Conservation (phyloP, 352 stramenopile species). For the Halophytophthora polymorphica region DNA sequence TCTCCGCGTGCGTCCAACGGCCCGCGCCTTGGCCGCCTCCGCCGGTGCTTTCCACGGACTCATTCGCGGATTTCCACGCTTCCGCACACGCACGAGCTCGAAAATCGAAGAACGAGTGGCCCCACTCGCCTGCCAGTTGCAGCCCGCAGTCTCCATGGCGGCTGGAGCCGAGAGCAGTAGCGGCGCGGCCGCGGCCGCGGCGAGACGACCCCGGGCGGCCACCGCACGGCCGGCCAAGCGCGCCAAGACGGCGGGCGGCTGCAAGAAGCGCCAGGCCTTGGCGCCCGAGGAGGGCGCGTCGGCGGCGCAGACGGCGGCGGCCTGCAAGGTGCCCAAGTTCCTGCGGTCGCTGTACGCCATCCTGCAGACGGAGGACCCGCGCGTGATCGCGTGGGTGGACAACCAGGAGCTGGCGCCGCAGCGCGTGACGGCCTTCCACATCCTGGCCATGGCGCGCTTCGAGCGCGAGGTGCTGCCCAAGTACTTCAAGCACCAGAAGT, state of each 20-base stretch:
- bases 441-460: constrained; percentile 73
- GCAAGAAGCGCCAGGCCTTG: constrained; percentile 2
- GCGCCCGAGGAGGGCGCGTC: constrained; percentile 2
- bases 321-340: constrained; percentile 81
- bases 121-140: constrained; percentile 12
- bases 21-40: neutral
- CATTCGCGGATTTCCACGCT: constrained; percentile 31
- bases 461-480: constrained; percentile 87
- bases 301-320: constrained; percentile 5
- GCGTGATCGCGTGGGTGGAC: constrained; percentile 67
- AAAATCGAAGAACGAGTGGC: constrained; percentile 13
- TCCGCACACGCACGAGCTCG: constrained; percentile 4
- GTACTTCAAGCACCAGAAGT: constrained; percentile 94
- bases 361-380: constrained; percentile 66
- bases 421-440: constrained; percentile 62
- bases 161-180: constrained; percentile 13
- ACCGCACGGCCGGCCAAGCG: constrained; percentile 13
- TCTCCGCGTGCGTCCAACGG: too few relatives aligned
- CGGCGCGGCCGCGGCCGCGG: too few relatives aligned
- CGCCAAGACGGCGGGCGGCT: constrained; percentile 4
- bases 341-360: constrained; percentile 79
- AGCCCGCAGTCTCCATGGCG: too few relatives aligned
- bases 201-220: constrained; percentile 8
- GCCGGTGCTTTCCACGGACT: constrained; percentile 11
- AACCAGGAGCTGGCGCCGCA: constrained; percentile 69